Evolutionary conservation across 106 monocot genomes (phyloP), one percentile per base, ranked within the genome.

Genomic region (Dactylorhiza incarnata): DNA sequence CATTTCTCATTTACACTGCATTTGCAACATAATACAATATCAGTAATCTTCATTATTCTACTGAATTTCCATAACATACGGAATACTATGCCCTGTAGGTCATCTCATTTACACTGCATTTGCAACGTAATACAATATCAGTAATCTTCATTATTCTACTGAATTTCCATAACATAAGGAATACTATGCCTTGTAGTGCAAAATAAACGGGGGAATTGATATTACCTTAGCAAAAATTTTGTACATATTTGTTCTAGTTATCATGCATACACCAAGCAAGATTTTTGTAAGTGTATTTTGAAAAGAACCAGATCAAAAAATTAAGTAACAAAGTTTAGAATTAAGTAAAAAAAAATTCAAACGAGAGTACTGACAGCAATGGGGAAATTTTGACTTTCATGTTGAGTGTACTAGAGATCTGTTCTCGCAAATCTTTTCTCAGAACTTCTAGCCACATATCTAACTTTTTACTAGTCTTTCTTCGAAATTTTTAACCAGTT

Each of bases 1-100:
- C 95, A 96, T 78, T 84, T 88, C 0, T 51, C 48, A 76, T 75
- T 89, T 9, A 73, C 85, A 72, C 95, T 96, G 93, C 44, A 87
- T 73, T 49, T 13, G 12, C 17, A 81, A 70, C 77, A 66, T 29
- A 11, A 67, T 68, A 72, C 3, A 48, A 48, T n/a, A 49, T 72
- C 48, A 72, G 6, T 49, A 22, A 72, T 72, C 69, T 5, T 45
- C 15, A 69, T 4, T n/a, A 48, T 72, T 46, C n/a, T 5, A 6
- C 5, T 23, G 47, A 49, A 72, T 72, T 45, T 22, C 20, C 46
- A 49, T 15, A 17, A 7, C 7, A 49, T 8, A 49, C 9, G 49
- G 11, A 22, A 9, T 17, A 72, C 22, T 7, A 72, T 72, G 72
- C 47, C 11, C 23, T 11, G 7, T 69, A 69, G 69, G n/a, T n/a